A percentile compares a stretch with the other conserved stretches of the same genome.
Evolutionary conservation across 495 filamentous ascomycete genomes (phyloP).

Genomic region (Penicillium coprophilum): DNA sequence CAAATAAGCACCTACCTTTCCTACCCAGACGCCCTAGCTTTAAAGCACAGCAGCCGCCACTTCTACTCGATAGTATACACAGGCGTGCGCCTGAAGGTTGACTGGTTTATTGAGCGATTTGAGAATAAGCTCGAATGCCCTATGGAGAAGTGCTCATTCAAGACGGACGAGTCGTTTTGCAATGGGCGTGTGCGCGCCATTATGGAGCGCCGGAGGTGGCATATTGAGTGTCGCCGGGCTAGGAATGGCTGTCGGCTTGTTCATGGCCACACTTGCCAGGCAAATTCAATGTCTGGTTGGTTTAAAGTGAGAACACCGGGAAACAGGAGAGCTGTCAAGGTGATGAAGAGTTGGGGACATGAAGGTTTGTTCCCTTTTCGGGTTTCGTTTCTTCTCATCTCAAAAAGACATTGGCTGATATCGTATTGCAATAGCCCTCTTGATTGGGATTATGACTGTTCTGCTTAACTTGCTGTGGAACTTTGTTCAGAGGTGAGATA

Average conservation of each 20-base stretch:
- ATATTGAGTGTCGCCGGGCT: constrained; percentile 38
- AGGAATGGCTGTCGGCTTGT: constrained; percentile 39
- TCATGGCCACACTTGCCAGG: constrained; percentile 37
- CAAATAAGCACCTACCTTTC: constrained; percentile 78
- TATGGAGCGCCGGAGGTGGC: constrained; percentile 44
- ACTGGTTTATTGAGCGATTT: constrained; percentile 64
- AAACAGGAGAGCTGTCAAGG: constrained; percentile 15
- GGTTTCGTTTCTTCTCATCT: background rate
- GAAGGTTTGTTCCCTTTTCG: constrained; percentile 31
- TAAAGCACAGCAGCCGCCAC: constrained; percentile 63
- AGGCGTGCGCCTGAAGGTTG: constrained; percentile 62
- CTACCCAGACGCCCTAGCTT: constrained; percentile 67
- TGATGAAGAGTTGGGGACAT: constrained; percentile 14
- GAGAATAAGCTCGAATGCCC: constrained; percentile 47
- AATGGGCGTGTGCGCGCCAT: constrained; percentile 41
- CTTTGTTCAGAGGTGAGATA: background rate
- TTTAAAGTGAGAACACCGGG: constrained; percentile 23
- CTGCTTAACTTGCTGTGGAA: constrained; percentile 6
- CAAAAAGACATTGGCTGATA: background rate
- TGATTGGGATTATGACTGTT: constrained; percentile 1
- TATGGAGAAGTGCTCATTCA: constrained; percentile 50
- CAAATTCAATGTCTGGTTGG: constrained; percentile 36
- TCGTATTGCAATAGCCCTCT: background rate
- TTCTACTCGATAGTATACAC: constrained; percentile 66
- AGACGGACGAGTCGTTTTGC: constrained; percentile 47